Evolutionary conservation across 192 early-diverging fungal genomes (phyloP).

Genomic region (Rhizophagus prolifer): DNA sequence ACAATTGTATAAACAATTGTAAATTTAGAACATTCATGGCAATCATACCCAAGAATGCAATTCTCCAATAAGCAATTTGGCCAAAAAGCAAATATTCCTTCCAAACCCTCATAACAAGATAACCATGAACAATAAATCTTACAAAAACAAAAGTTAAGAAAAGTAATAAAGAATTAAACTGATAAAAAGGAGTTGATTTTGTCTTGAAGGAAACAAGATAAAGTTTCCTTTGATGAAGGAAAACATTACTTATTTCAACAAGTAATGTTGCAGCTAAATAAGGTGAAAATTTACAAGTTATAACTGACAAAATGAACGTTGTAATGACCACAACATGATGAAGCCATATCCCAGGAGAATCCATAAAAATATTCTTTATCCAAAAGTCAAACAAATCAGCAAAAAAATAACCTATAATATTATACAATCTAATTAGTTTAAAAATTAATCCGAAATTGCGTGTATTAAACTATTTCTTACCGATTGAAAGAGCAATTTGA

Average conservation of each 20-base stretch:
- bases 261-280: conserved; percentile 17
- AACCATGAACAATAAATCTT: not conserved
- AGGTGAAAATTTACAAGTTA: conserved; percentile 13
- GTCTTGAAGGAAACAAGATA: not conserved
- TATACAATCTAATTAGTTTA: not conserved
- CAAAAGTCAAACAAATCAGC: conserved; percentile 25
- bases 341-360: conserved; percentile 2
- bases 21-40: conserved; percentile 9
- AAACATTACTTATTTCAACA: conserved; percentile 18
- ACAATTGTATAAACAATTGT: conserved; percentile 7
- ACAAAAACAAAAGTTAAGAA: conserved; percentile 9
- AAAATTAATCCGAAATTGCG: not conserved
- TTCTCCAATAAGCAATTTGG: not conserved
- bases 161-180: conserved; percentile 13
- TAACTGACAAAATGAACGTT: not conserved
- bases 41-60: conserved; percentile 15
- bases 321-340: conserved; percentile 12
- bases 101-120: conserved; percentile 13
- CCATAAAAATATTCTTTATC: conserved; percentile 21
- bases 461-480: not conserved
- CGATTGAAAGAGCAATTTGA: conserved; percentile 23
- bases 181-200: conserved; percentile 2
- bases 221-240: conserved; percentile 23
- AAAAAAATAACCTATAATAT: conserved; percentile 14
- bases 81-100: not conserved